A percentile compares a stretch with the other conserved stretches of the same genome.
phyloP scores from a whole-genome alignment of 139 green algal species.

The Chlamydomonas schloesseri region DNA sequence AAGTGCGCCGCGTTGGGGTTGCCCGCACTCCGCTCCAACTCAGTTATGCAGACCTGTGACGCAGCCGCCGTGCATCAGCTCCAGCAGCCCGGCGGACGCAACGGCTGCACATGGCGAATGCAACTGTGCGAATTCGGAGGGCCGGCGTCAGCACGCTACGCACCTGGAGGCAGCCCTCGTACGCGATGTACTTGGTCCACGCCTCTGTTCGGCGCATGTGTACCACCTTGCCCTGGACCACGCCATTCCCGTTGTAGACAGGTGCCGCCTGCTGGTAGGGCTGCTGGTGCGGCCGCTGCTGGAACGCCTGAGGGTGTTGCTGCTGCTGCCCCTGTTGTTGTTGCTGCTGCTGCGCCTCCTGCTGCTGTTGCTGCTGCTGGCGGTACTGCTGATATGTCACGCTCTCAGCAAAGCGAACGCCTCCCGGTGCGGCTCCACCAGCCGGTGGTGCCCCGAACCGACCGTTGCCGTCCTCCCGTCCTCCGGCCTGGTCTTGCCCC shows the following conservation, averaged over 20 bases:
- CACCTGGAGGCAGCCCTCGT: conserved; percentile 67
- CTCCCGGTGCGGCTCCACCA: not conserved
- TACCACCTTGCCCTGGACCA: conserved; percentile 42
- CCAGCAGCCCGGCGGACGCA: too few species aligned
- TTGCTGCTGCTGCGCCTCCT: not conserved
- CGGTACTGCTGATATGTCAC: not conserved
- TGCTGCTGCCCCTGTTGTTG: conserved; percentile 17
- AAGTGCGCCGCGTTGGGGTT: conserved; percentile 8
- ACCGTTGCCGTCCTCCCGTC: not conserved
- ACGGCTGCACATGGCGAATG: too few species aligned
- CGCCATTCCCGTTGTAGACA: not conserved
- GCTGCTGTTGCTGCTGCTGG: not conserved
- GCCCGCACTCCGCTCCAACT: not conserved
- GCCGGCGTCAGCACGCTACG: too few species aligned
- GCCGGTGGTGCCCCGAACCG: not conserved
- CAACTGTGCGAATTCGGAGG: too few species aligned
- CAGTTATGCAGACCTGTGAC: conserved; percentile 17
- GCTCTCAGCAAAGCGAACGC: not conserved
- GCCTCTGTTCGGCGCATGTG: conserved; percentile 58
- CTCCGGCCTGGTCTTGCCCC: not conserved
- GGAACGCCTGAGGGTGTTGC: not conserved
- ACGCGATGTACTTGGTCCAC: conserved; percentile 64
- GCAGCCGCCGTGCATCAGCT: too few species aligned
- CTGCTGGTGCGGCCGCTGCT: not conserved
- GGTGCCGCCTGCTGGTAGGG: not conserved